Evolutionary conservation across 139 green algal genomes (phyloP).

Genomic region (Coelastrella sp.): DNA sequence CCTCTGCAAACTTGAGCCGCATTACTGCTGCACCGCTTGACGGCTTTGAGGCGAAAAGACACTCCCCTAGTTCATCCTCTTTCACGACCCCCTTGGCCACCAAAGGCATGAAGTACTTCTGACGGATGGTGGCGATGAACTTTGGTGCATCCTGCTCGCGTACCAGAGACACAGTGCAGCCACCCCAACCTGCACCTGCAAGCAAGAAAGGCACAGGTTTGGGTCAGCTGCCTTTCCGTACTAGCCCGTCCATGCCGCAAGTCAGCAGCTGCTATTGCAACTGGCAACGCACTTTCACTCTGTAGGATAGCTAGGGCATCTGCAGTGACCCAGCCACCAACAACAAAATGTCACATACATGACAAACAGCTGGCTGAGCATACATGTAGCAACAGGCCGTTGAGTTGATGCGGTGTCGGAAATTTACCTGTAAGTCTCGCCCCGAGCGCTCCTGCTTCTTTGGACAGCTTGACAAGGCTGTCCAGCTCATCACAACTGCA

Average conservation of each 20-base stretch:
- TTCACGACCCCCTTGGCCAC: conserved; percentile 37
- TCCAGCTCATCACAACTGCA: conserved; percentile 96
- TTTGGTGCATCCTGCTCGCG: conserved; percentile 58
- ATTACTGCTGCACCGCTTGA: conserved; percentile 55
- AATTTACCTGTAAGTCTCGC: conserved; percentile 83
- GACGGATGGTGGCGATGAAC: conserved; percentile 73
- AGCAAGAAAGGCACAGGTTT: not conserved
- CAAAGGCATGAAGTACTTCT: conserved; percentile 59
- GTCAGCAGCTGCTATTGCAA: not conserved
- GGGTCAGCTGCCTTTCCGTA: not conserved
- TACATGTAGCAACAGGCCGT: no score
- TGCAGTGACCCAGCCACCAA: not conserved
- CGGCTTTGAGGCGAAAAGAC: conserved; percentile 60
- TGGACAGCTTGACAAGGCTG: conserved; percentile 77
- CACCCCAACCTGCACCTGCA: conserved; percentile 93
- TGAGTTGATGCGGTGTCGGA: not conserved
- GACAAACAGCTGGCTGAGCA: no score
- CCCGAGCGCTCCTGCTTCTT: conserved; percentile 81
- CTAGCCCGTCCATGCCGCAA: not conserved
- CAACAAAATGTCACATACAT: not conserved
- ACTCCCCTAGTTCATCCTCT: conserved; percentile 49
- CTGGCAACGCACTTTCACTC: not conserved
- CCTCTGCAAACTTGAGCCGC: conserved; percentile 44
- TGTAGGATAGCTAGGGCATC: not conserved
- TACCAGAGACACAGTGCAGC: conserved; percentile 93